Percentiles rank a stretch among this genome's conserved stretches.
These are phyloP conservation scores for Penicillium fuscoglaucum DNA, from an alignment of 2,329 filamentous ascomycete species.

Conservation along the genomic window DNA sequence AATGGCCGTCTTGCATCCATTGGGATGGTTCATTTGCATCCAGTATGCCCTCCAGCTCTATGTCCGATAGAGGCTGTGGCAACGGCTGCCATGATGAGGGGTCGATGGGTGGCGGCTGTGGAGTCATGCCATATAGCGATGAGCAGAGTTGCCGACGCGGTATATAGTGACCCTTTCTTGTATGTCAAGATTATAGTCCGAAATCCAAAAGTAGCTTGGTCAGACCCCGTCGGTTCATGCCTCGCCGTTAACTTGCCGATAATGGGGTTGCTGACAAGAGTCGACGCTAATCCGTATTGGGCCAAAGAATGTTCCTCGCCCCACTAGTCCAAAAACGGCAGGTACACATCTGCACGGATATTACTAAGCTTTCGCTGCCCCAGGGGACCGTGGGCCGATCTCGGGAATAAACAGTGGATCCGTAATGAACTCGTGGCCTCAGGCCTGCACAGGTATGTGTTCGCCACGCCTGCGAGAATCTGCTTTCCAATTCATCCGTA, in stretches of 20 bases:
- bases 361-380: background rate
- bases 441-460: background rate
- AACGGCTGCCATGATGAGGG: conserved; percentile 8
- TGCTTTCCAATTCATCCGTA: background rate
- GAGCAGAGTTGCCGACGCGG: background rate
- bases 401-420: background rate
- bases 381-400: background rate
- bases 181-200: background rate
- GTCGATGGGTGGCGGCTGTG: background rate
- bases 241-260: background rate
- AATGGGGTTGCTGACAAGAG: background rate
- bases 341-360: background rate
- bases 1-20: conserved; percentile 8
- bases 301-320: background rate
- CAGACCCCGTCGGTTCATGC: background rate
- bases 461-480: background rate
- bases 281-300: background rate
- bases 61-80: conserved; percentile 12
- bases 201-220: background rate
- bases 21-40: conserved; percentile 3
- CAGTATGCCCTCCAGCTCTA: conserved; percentile 10
- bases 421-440: too few species aligned
- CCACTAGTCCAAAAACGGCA: background rate
- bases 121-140: conserved; percentile 13
- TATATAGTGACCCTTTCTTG: background rate